Evolutionary conservation across 2,329 filamentous ascomycete genomes (phyloP), one percentile per base, ranked within the genome.

Genomic region (Pezicula rhizophila): DNA sequence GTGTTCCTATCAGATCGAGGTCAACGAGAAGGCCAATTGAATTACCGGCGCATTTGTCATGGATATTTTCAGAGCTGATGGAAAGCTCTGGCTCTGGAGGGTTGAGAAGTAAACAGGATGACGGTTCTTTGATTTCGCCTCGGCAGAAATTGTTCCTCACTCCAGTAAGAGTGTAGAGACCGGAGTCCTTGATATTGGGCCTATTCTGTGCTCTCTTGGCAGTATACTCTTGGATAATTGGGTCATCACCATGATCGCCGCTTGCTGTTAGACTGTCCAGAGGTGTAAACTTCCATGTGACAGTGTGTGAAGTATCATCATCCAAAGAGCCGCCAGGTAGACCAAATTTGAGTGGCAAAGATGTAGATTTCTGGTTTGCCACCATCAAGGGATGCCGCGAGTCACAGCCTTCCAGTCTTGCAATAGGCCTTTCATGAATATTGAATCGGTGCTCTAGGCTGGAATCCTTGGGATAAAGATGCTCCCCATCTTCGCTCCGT

Each of bases 11-110:
- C 35, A 99, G 76, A 64, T 97, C 90, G 44, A 99, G 72, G 61
- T 93, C 87, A 38, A 99, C 88, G 10, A 86, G 80, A 47, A 99
- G 77, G 37, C 93, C 93, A 53, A 99, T 88, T 0, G 93, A 89
- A 62, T 90, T 96, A 42, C 91, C 90, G 33, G 91, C 92, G 65
- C 93, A 99, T 64, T 95, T 95, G 67, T 99, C 93, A 46, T 89
- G 87, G 39, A 99, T 90, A 53, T 90, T 85, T 58, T 95, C 87
- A 6, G 82, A 77, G 28, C 78, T 78, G 44, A 99, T 73, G 4
- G 80, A 75, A 50, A 99, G 67, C 48, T 85, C 81, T 8, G 93
- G 93, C 68, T 96, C 85, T 0, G 93, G 84, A 5, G 93, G 93
- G 57, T 97, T 99, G 56, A 95, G 77, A 47, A 99, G 73, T 50